These are phyloP conservation scores for Kalanchoe fedtschenkoi DNA, from an alignment of 164 flowering plant species.

Conservation along the genomic window DNA sequence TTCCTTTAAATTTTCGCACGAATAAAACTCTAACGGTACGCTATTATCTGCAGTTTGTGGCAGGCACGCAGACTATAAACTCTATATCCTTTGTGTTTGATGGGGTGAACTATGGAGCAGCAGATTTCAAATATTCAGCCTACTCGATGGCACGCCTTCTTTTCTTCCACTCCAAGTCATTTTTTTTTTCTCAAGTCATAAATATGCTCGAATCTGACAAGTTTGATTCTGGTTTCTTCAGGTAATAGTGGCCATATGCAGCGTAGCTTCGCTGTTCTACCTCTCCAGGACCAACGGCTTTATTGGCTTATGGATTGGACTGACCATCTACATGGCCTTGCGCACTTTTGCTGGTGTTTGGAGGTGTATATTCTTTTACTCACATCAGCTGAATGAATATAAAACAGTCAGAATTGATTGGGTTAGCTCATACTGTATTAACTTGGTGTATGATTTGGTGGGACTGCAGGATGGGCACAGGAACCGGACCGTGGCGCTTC, in stretches of 20 bases:
- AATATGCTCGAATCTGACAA: not conserved
- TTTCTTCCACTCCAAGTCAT: not conserved
- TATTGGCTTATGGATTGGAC: conserved; percentile 83
- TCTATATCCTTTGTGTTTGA: conserved; percentile 45
- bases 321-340: conserved; percentile 69
- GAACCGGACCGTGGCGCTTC: conserved; percentile 5
- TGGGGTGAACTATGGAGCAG: conserved; percentile 88
- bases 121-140: conserved; percentile 82
- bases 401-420: too few relatives aligned
- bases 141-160: conserved; percentile 58
- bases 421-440: too few relatives aligned
- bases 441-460: too few relatives aligned
- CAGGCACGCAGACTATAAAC: conserved; percentile 43
- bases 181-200: not conserved
- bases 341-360: conserved; percentile 67
- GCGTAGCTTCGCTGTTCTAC: conserved; percentile 42
- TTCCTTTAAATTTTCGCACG: not conserved
- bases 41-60: conserved; percentile 27
- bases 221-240: conserved; percentile 17
- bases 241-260: conserved; percentile 63
- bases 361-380: conserved; percentile 38
- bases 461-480: not conserved
- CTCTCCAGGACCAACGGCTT: conserved; percentile 58
- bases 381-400: not conserved
- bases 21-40: not conserved